Evolutionary conservation across 495 filamentous ascomycete species (phyloP), one percentile per base, ranked within the genome.

Genomic region (Penicillium atrosanguineum): DNA sequence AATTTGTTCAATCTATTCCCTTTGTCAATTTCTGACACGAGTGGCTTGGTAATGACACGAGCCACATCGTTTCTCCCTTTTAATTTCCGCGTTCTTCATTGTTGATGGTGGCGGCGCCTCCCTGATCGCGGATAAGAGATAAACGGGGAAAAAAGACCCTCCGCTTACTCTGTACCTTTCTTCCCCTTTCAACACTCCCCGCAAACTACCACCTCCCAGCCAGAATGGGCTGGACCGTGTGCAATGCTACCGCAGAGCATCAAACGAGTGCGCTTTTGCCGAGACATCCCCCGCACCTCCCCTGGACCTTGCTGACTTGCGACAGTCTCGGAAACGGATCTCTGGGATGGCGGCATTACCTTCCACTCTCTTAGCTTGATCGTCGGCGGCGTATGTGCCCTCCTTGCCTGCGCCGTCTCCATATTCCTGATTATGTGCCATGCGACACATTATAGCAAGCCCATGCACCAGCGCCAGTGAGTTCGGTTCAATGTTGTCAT

Each of bases 401-500:
- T 79, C 20, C 56, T 80, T 19, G 74, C 78, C 1, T 67, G 71
- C 26, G 40, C 61, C 2, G 52, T 75, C 7, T 82, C 79, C 2
- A 64, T 69, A 2, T 73, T 68, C 42, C 55, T 95, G 46, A 89
- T 95, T 59, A 80, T 83, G 72, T 77, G 76, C 60, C 91, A 96
- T 81, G 87, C 88, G 19, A 80, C 78, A 7, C 88, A 95, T 71
- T 96, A 95, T 73, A 85, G 87, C 47, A 87, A 87, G 63, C 89
- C 90, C 15, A 75, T 78, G 55, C 87, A 96, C 69, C 91, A 96
- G 63, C 85, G 83, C 69, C 90, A 96, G 87, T 87, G 74, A 52
- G 83, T 75, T 16, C n/a, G 34, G 34, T 9, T 37, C 7, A 11
- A 19, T 40, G 16, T 16, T 7, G 7, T 16, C 38, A 11, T 7